Evolutionary conservation across 257 asterid species (phyloP), one percentile per base, ranked within the genome.

Genomic region (Fraxinus quadrangulata): DNA sequence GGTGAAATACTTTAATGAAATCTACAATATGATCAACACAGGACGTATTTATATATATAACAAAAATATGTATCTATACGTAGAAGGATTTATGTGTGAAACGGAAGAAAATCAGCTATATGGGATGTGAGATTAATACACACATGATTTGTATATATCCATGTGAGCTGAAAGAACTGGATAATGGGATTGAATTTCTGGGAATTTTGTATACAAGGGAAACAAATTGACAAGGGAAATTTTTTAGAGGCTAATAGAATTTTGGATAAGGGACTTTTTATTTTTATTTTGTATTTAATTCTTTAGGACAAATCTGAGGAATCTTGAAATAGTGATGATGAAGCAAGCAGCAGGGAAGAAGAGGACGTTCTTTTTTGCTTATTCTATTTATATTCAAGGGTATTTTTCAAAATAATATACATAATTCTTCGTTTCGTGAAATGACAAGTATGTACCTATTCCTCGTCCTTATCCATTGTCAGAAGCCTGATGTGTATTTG

Each of bases 381-480:
- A 69, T 78, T 73, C 65, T 34, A 54, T 75, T 33, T 73, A 13
- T 26, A 17, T 45, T 24, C 31, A 11, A 9, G 3, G 0, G 3
- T 40, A 40, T 40, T 19, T 56, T 5, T n/a, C 0, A 39, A 67
- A 40, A 81, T 75, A 51, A 11, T 47, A 23, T 40, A 9, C 10
- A 40, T 8, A 40, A 11, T 42, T 79, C 69, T 30, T 73, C 73
- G 33, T 11, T 69, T 37, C 17, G 26, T 23, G 10, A 26, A 68
- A 77, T 72, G 72, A 71, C 90, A 13, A 45, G 6, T 66, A 42
- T 74, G 24, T 78, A 83, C 88, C 69, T 59, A 49, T 0, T 14
- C 14, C 76, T 70, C 81, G 76, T 81, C 83, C 86, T 86, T 86
- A 86, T 86, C 90, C 86, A 0, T 75, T 78, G 4, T 80, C 71